Evolutionary conservation across 495 filamentous ascomycete species (phyloP).

Genomic region (Penicillium canescens): DNA sequence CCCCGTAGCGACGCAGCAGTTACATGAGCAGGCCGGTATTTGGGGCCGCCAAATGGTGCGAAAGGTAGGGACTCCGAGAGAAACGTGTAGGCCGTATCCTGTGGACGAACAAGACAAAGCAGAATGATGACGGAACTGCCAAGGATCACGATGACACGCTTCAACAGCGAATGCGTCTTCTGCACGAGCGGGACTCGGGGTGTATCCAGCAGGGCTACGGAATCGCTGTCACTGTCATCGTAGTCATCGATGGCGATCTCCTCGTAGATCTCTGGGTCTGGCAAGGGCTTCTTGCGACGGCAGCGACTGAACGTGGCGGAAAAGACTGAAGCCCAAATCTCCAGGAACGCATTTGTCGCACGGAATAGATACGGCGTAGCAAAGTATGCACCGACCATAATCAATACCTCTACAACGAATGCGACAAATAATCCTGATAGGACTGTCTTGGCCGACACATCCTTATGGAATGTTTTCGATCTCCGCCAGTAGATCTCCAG

Average conservation of each 20-base stretch:
- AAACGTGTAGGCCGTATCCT: constrained; percentile 7
- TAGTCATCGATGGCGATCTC: constrained; percentile 17
- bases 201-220: constrained; percentile 5
- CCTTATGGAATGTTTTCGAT: background rate
- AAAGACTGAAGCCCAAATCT: constrained; percentile 8
- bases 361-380: constrained; percentile 13
- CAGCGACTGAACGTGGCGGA: background rate
- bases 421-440: constrained; percentile 6
- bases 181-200: background rate
- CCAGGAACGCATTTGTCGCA: constrained; percentile 4
- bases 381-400: constrained; percentile 9
- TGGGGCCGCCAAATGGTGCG: constrained; percentile 11
- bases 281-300: background rate
- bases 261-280: constrained; percentile 9
- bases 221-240: constrained; percentile 11
- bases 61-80: constrained; percentile 15
- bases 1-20: background rate
- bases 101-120: constrained; percentile 16
- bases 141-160: background rate
- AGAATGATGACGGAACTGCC: constrained; percentile 1
- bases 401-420: constrained; percentile 1
- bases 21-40: background rate
- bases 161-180: constrained; percentile 1
- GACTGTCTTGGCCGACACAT: background rate
- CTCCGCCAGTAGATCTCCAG: constrained; percentile 18